Evolutionary conservation across 208 protist genomes (phyloP), one percentile per base, ranked within the genome.

Genomic region (Phytomonas serpens): DNA sequence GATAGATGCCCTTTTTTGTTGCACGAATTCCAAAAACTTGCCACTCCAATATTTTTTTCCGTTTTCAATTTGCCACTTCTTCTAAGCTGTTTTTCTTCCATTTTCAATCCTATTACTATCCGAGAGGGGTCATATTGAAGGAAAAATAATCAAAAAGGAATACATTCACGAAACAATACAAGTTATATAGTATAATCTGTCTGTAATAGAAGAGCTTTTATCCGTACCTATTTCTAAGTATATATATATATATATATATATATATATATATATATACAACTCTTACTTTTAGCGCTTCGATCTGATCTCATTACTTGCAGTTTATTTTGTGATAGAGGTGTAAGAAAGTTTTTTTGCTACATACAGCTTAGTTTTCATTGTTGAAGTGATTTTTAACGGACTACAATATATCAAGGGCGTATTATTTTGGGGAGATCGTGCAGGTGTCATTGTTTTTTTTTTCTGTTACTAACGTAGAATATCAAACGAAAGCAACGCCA

Each of bases 1-100:
- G 19, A 57, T 74, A 30, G 69, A 57, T 67, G 51, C 23, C 37
- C 42, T 71, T 69, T 75, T 69, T 52, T 77, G 32, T 67, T 74
- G 69, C 73, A 69, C 30, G 42, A 42, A 67, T 61, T 36, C 11
- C 2, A 70, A 68, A 34, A 36, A 16, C 13, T 61, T 38, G 16
- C 34, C 14, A 66, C 62, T 34, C 68, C 32, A 67, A 30, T 68
- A 67, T 37, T 76, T 77, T 57, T 57, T 27, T 19, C 27, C 27
- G 10, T 57, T 57, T 27, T 27, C 19, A 4, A 19, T 23, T 57
- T 27, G 19, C 7, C 47, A 57, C 47, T 16, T 57, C 47, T 57
- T 27, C 11, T 19, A 57, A 27, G 5, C 23, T 47, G 16, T 2
- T 19, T 27, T 19, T n/a, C n/a, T n/a, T n/a, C n/a, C n/a, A n/a